phyloP scores from a whole-genome alignment of 371 early-diverging fungal genomes.

The Actinomucor elegans region DNA sequence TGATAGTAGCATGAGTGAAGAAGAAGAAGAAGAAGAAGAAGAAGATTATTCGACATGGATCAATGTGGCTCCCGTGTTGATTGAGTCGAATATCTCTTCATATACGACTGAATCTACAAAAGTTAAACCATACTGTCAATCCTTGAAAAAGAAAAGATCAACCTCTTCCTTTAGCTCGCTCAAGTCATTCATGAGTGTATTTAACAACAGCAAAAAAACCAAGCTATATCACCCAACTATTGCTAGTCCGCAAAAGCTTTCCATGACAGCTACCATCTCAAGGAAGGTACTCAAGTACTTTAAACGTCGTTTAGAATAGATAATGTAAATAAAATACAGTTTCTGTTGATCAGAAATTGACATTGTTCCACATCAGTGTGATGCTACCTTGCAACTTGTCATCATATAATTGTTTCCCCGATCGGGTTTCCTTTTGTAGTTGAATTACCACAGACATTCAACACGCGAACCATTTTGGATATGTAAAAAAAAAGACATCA shows the following conservation, averaged over 20 bases:
- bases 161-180: slow-evolving; percentile 12
- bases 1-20: background rate
- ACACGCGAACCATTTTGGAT: too few relatives aligned
- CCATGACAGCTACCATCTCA: background rate
- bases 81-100: slow-evolving; percentile 5
- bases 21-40: slow-evolving; percentile 6
- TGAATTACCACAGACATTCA: too few relatives aligned
- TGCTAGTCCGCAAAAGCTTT: background rate
- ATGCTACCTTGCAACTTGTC: too few relatives aligned
- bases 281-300: background rate
- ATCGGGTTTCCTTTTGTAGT: too few relatives aligned
- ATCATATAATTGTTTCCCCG: too few relatives aligned
- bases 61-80: background rate
- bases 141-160: slow-evolving; percentile 10
- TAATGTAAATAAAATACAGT: background rate
- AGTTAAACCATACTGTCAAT: background rate
- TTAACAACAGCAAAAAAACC: slow-evolving; percentile 3
- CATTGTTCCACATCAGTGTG: too few relatives aligned
- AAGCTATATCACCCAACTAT: background rate
- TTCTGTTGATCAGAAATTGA: slow-evolving; percentile 1
- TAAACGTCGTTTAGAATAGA: slow-evolving; percentile 1
- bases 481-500: too few relatives aligned
- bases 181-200: slow-evolving; percentile 8
- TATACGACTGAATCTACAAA: slow-evolving; percentile 3
- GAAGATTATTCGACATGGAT: background rate